Evolutionary conservation across 208 protist genomes (phyloP).

Genomic region (Crithidia sp.): DNA sequence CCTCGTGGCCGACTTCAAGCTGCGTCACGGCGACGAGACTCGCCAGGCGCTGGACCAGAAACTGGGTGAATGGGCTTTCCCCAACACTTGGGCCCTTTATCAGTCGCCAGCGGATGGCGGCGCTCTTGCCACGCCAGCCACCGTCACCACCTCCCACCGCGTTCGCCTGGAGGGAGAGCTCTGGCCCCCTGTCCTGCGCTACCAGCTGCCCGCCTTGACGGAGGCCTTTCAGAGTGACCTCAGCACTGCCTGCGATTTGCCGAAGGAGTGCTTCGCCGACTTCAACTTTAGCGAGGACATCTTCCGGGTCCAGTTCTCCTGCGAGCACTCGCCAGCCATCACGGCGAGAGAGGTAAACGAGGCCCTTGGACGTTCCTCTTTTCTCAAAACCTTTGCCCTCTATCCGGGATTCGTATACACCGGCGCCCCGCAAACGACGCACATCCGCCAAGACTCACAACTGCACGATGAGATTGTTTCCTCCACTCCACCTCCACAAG

Average conservation of each 20-base stretch:
- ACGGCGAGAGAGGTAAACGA: conserved; percentile 15
- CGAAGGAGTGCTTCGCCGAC: conserved; percentile 22
- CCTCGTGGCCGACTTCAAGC: conserved; percentile 40
- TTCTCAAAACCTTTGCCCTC: conserved; percentile 30
- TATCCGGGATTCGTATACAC: conserved; percentile 21
- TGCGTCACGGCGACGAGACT: conserved; percentile 13
- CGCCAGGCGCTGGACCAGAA: conserved; percentile 8
- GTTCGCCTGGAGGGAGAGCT: conserved; percentile 39
- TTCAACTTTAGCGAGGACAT: conserved; percentile 31
- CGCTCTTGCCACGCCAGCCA: background rate
- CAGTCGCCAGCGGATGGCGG: background rate
- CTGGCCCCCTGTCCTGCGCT: conserved; percentile 34
- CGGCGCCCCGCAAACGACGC: background rate
- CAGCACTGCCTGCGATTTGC: conserved; percentile 23
- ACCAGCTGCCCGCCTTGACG: conserved; percentile 34
- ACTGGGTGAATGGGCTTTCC: conserved; percentile 6
- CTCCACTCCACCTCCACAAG: background rate
- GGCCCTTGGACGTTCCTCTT: conserved; percentile 13
- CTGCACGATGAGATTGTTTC: background rate
- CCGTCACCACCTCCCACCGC: conserved; percentile 37
- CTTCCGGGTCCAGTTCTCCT: conserved; percentile 27
- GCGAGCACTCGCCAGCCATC: conserved; percentile 16
- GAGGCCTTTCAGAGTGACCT: conserved; percentile 41
- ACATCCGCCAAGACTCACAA: background rate
- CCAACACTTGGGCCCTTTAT: conserved; percentile 21